Conservation (phyloP, 2,329 filamentous ascomycete species). For the Calonectria hongkongensis region DNA sequence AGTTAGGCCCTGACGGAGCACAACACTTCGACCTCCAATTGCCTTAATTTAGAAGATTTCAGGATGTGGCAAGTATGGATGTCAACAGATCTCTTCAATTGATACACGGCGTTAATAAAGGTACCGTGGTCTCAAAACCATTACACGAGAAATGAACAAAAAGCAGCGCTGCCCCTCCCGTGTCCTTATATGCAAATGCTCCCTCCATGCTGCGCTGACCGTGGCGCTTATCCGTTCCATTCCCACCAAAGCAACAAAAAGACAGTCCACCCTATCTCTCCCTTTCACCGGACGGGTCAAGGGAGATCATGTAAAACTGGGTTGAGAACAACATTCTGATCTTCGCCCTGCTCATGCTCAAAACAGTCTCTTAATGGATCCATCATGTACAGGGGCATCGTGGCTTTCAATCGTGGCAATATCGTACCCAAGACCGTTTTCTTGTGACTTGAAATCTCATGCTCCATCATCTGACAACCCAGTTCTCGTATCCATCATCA, state of each 20-base stretch:
- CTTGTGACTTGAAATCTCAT: conserved; percentile 35
- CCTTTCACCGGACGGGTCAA: neutral
- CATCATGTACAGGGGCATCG: conserved; percentile 29
- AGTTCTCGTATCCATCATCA: conserved; percentile 45
- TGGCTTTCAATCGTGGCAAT: conserved; percentile 30
- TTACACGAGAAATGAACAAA: conserved; percentile 31
- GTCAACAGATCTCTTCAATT: neutral
- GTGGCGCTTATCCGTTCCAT: neutral
- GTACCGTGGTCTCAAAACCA: neutral
- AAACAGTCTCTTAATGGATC: conserved; percentile 34
- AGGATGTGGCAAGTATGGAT: neutral
- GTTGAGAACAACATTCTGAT: conserved; percentile 10
- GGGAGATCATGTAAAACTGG: neutral
- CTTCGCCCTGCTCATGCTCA: conserved; percentile 30
- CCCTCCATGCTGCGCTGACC: conserved; percentile 28
- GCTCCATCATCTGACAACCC: conserved; percentile 33
- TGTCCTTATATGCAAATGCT: conserved; percentile 53
- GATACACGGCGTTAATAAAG: neutral
- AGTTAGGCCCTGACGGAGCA: no score
- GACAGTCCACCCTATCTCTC: conserved; percentile 7
- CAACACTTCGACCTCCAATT: no score
- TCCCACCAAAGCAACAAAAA: conserved; percentile 6
- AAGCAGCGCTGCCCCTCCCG: conserved; percentile 48
- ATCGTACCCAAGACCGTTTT: conserved; percentile 24
- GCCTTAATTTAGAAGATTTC: neutral